A percentile compares a stretch with the other conserved stretches of the same genome.
These are phyloP conservation scores for Cephaloascus fragrans DNA, from an alignment of 805 yeast species.

Conservation along the genomic window DNA sequence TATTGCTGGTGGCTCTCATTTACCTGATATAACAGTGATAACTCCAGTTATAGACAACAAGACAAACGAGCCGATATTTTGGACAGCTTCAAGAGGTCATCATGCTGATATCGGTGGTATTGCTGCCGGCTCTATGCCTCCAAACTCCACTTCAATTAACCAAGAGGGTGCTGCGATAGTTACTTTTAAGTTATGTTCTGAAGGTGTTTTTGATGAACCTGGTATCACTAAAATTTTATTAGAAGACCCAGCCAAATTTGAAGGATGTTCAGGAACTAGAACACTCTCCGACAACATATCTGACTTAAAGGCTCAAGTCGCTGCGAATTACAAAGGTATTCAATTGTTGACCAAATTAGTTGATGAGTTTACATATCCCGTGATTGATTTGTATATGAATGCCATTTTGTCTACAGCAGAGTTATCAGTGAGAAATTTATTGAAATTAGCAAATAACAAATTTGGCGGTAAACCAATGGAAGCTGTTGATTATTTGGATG, in stretches of 20 bases:
- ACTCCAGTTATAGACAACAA: constrained; percentile 72
- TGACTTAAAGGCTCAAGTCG: constrained; percentile 23
- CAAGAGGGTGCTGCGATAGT: constrained; percentile 89
- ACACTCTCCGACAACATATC: constrained; percentile 75
- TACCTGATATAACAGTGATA: constrained; percentile 67
- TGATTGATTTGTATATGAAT: constrained; percentile 22
- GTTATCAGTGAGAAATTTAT: constrained; percentile 19
- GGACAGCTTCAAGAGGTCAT: constrained; percentile 91
- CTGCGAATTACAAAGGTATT: constrained; percentile 7
- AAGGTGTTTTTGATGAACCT: constrained; percentile 69
- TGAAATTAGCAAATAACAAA: constrained; percentile 22
- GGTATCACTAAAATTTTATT: constrained; percentile 52
- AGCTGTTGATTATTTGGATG: constrained; percentile 68
- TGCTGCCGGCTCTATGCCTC: constrained; percentile 92
- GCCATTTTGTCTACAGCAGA: constrained; percentile 27
- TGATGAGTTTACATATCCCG: constrained; percentile 8
- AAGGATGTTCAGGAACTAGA: constrained; percentile 88
- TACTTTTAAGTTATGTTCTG: constrained; percentile 62
- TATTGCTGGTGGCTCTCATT: constrained; percentile 31
- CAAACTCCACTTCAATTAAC: constrained; percentile 72
- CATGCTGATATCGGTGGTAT: constrained; percentile 95
- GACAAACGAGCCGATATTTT: constrained; percentile 38
- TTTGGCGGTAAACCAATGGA: constrained; percentile 17
- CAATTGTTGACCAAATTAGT: constrained; percentile 7
- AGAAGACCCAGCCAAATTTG: constrained; percentile 67